A percentile compares a stretch with the other conserved stretches of the same genome.
Conservation (phyloP, 164 flowering plant species). For the Magnolia officinalis region DNA sequence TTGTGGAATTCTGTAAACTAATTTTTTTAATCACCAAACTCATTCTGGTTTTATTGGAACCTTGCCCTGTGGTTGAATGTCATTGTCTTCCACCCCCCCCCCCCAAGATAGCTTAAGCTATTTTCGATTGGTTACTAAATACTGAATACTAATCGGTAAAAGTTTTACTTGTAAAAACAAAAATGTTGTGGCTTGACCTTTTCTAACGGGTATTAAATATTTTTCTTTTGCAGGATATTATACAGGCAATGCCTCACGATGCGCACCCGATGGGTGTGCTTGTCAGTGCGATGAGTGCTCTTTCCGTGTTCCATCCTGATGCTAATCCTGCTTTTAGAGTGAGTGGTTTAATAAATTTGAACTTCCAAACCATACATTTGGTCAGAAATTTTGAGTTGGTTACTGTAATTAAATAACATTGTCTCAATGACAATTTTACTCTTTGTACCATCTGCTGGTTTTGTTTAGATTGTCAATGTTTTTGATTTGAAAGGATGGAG, state of each 20-base stretch:
- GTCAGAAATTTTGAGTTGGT: not conserved
- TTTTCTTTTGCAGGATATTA: slow-evolving; percentile 64
- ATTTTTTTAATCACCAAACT: too few relatives aligned
- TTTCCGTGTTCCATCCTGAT: slow-evolving; percentile 96
- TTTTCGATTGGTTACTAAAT: too few relatives aligned
- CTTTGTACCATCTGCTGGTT: not conserved
- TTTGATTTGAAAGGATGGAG: not conserved
- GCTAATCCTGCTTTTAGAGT: slow-evolving; percentile 97
- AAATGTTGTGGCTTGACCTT: not conserved
- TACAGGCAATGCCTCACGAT: slow-evolving; percentile 98
- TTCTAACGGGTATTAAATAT: not conserved
- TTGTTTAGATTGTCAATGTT: not conserved
- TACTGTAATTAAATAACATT: too few relatives aligned
- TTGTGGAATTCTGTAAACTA: too few relatives aligned
- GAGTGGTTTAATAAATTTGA: slow-evolving; percentile 20
- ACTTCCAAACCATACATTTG: not conserved
- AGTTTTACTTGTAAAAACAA: not conserved
- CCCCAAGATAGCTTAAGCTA: too few relatives aligned
- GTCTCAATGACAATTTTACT: not conserved
- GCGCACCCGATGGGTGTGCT: slow-evolving; percentile 99
- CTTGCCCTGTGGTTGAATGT: too few relatives aligned
- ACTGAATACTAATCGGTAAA: too few relatives aligned
- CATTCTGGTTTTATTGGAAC: too few relatives aligned
- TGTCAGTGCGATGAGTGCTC: slow-evolving; percentile 95
- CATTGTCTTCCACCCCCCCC: too few relatives aligned